These are phyloP conservation scores for Rhynchosporium secalis DNA, from an alignment of 2,329 filamentous ascomycete genomes.

Conservation along the genomic window DNA sequence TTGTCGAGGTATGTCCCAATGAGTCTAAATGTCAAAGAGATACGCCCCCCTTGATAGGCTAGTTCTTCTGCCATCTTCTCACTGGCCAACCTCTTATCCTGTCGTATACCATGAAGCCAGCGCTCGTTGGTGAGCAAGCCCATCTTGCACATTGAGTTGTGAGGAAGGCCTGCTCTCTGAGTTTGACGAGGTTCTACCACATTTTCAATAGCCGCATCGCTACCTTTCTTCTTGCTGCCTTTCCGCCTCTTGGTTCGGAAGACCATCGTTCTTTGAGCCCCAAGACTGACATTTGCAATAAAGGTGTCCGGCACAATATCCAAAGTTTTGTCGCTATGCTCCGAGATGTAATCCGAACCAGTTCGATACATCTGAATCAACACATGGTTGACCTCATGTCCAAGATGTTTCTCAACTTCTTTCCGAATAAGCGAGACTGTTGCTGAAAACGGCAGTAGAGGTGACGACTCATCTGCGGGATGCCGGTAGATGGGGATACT, in stretches of 20 bases:
- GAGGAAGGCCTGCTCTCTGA: constrained; percentile 71
- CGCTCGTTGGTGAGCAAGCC: constrained; percentile 77
- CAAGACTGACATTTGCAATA: constrained; percentile 93
- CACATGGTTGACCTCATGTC: constrained; percentile 85
- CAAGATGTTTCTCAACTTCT: constrained; percentile 69
- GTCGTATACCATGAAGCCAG: constrained; percentile 90
- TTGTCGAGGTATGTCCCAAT: constrained; percentile 82
- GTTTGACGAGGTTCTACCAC: constrained; percentile 30
- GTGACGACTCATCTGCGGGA: constrained; percentile 83
- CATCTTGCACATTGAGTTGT: constrained; percentile 86
- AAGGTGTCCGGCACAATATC: constrained; percentile 80
- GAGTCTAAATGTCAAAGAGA: constrained; percentile 86
- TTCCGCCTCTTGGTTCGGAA: constrained; percentile 76
- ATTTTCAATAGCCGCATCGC: constrained; percentile 28
- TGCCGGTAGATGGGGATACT: constrained; percentile 91
- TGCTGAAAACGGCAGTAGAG: constrained; percentile 72
- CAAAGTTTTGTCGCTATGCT: constrained; percentile 95
- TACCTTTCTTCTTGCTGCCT: constrained; percentile 51
- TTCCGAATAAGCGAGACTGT: constrained; percentile 68
- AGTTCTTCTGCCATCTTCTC: constrained; percentile 72
- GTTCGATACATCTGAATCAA: constrained; percentile 91
- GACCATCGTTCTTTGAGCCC: constrained; percentile 86
- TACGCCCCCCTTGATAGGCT: constrained; percentile 73
- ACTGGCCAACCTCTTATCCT: constrained; percentile 71
- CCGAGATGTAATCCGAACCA: constrained; percentile 88